These are phyloP conservation scores for Mycena olivaceomarginata DNA, from an alignment of 768 basidiomycete species.

Conservation along the genomic window DNA sequence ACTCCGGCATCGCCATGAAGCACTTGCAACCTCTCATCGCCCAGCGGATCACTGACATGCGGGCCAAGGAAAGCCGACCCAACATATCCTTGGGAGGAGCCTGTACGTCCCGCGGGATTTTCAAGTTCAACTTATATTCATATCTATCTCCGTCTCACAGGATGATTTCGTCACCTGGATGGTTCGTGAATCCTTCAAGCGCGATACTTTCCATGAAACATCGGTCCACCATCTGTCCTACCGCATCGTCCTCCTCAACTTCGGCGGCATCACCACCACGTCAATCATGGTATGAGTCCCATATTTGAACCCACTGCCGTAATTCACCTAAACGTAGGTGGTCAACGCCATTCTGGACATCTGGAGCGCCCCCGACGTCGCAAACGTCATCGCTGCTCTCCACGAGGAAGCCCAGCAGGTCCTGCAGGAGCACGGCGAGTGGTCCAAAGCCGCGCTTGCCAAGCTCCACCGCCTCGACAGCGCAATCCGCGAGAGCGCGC, in stretches of 20 bases:
- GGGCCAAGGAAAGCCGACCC: constrained; percentile 30
- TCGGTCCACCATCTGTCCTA: background rate
- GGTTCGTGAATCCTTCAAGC: background rate
- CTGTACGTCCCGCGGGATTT: constrained; percentile 2
- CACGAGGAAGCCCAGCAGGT: constrained; percentile 38
- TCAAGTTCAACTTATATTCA: background rate
- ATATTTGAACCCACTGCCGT: background rate
- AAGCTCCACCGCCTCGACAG: constrained; percentile 40
- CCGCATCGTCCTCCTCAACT: background rate
- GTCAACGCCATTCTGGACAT: constrained; percentile 40
- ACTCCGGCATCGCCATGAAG: constrained; percentile 37
- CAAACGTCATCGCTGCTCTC: constrained; percentile 20
- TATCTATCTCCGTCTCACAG: background rate
- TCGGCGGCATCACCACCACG: background rate
- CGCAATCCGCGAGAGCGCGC: constrained; percentile 38
- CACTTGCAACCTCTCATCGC: constrained; percentile 33
- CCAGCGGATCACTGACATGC: constrained; percentile 37
- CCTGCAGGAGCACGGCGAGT: constrained; percentile 29
- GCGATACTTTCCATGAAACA: background rate
- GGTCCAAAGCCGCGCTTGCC: constrained; percentile 38
- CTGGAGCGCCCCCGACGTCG: constrained; percentile 25
- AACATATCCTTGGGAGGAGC: constrained; percentile 38
- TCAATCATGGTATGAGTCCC: background rate
- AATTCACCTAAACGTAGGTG: background rate
- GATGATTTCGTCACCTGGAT: background rate